A percentile compares a stretch with the other conserved stretches of the same genome.
These are phyloP conservation scores for Picea abies DNA, from an alignment of 83 land plant genomes.

Conservation along the genomic window DNA sequence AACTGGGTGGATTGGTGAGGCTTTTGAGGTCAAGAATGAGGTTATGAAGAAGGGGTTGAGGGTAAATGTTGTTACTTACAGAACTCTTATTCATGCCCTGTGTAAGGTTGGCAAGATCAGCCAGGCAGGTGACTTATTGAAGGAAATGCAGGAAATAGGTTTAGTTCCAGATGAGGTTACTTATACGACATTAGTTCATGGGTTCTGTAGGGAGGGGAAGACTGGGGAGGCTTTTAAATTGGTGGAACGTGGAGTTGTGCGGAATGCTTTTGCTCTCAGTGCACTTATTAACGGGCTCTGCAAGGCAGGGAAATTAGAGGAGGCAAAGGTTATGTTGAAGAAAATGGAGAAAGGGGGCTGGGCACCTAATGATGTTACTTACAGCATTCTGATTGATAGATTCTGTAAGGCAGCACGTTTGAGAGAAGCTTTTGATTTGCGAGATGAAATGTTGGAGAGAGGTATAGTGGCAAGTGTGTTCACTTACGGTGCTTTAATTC, in stretches of 20 bases:
- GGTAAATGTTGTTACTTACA: conserved; percentile 53
- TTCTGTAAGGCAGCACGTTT: conserved; percentile 59
- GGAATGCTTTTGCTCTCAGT: conserved; percentile 65
- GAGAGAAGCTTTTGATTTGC: conserved; percentile 45
- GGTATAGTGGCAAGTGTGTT: conserved; percentile 46
- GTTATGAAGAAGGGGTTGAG: conserved; percentile 31
- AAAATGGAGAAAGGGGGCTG: conserved; percentile 61
- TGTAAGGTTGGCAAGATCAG: conserved; percentile 39
- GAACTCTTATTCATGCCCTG: conserved; percentile 51
- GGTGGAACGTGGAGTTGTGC: conserved; percentile 35
- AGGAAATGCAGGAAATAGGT: conserved; percentile 52
- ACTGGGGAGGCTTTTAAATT: conserved; percentile 47
- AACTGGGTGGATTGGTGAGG: conserved; percentile 27
- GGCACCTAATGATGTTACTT: conserved; percentile 61
- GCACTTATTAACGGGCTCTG: conserved; percentile 65
- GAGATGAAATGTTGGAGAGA: conserved; percentile 50
- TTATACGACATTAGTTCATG: conserved; percentile 45
- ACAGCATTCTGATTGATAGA: conserved; percentile 67
- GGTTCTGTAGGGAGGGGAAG: conserved; percentile 44
- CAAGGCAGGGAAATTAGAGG: conserved; percentile 51
- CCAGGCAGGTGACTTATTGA: conserved; percentile 27
- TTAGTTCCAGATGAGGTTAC: conserved; percentile 46
- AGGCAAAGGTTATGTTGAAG: conserved; percentile 54
- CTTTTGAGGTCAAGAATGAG: conserved; percentile 34
- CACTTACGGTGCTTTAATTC: conserved; percentile 71